Evolutionary conservation across 129 eudicot species (phyloP).

Genomic region (Artemisia annua): DNA sequence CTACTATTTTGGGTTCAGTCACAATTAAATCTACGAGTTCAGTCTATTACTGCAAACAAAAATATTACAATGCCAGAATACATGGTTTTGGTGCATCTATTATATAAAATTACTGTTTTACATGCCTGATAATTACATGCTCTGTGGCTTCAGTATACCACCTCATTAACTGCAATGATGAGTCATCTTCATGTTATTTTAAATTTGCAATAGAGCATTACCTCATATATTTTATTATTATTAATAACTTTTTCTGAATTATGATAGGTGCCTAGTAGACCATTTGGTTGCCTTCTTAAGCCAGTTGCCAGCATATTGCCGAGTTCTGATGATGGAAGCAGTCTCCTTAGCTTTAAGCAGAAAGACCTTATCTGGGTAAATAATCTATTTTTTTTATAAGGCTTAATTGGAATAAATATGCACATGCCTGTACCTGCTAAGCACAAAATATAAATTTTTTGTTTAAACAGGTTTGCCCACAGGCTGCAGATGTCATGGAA

Average conservation of each 20-base stretch:
- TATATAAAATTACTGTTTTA: too few relatives aligned
- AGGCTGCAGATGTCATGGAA: slow-evolving; percentile 90
- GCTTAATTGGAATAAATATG: slow-evolving; percentile 8
- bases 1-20: slow-evolving; percentile 15
- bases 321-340: slow-evolving; percentile 67
- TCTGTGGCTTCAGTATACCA: slow-evolving; percentile 23
- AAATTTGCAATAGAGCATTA: slow-evolving; percentile 19
- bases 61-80: slow-evolving; percentile 9
- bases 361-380: slow-evolving; percentile 87
- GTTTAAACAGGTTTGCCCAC: slow-evolving; percentile 67
- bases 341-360: slow-evolving; percentile 81
- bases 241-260: background rate
- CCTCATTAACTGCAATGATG: slow-evolving; percentile 1
- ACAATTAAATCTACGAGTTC: background rate
- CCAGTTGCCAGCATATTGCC: slow-evolving; percentile 74
- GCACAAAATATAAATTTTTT: slow-evolving; percentile 14
- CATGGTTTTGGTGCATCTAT: slow-evolving; percentile 14
- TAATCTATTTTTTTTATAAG: slow-evolving; percentile 18
- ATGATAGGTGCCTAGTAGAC: slow-evolving; percentile 81
- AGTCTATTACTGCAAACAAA: background rate
- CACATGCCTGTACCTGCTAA: background rate
- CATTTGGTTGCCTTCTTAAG: slow-evolving; percentile 84
- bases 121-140: background rate
- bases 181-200: slow-evolving; percentile 14
- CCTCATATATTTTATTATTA: slow-evolving; percentile 23